Conservation (phyloP, 2,329 filamentous ascomycete species). For the Penicillium sclerotigenum region DNA sequence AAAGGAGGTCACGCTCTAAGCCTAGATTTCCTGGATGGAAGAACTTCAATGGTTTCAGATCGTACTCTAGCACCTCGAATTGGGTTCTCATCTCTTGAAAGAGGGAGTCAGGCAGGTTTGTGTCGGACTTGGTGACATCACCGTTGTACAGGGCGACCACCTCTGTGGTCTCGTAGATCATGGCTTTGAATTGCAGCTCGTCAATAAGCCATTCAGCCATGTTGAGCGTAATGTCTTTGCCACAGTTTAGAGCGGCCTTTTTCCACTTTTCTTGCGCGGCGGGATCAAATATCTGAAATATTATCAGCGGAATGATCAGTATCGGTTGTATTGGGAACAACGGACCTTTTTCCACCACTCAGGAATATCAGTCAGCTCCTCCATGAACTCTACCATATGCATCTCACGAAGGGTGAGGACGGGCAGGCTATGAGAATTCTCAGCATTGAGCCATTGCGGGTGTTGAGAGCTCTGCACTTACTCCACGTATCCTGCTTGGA, state of each 20-base stretch:
- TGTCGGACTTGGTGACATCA: conserved; percentile 55
- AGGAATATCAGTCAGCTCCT: conserved; percentile 41
- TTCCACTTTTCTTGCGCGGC: conserved; percentile 32
- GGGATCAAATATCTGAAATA: conserved; percentile 33
- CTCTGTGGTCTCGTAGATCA: conserved; percentile 40
- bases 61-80: conserved; percentile 50
- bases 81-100: conserved; percentile 44
- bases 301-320: neutral
- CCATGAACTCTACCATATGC: conserved; percentile 40
- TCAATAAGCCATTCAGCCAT: conserved; percentile 43
- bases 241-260: conserved; percentile 21
- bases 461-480: conserved; percentile 9
- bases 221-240: conserved; percentile 31
- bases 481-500: conserved; percentile 29
- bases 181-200: conserved; percentile 53
- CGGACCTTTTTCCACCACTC: conserved; percentile 41
- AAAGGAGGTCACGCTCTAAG: conserved; percentile 60
- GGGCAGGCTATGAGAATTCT: conserved; percentile 21
- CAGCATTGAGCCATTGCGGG: neutral
- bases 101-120: conserved; percentile 40
- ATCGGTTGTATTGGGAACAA: neutral
- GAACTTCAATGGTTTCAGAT: conserved; percentile 52
- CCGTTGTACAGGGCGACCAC: conserved; percentile 49
- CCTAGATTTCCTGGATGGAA: conserved; percentile 58
- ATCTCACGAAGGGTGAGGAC: conserved; percentile 37